A percentile compares a stretch with the other conserved stretches of the same genome.
These are phyloP conservation scores for Cytospora paraplurivora DNA, from an alignment of 2,329 filamentous ascomycete genomes.

Conservation along the genomic window DNA sequence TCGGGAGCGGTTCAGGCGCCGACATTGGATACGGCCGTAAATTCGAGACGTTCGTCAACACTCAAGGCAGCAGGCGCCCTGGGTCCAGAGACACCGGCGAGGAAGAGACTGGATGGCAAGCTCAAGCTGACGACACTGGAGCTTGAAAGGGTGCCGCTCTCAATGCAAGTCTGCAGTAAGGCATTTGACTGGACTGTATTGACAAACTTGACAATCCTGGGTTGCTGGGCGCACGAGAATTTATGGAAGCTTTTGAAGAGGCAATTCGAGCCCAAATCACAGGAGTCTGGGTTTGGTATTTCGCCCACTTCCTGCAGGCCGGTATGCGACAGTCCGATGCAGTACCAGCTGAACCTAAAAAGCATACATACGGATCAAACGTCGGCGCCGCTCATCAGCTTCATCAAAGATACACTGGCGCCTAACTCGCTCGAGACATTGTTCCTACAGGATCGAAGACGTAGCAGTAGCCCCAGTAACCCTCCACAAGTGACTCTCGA, in stretches of 20 bases:
- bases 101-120: constrained; percentile 54
- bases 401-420: constrained; percentile 75
- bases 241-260: constrained; percentile 73
- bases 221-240: constrained; percentile 71
- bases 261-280: constrained; percentile 54
- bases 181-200: constrained; percentile 75
- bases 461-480: constrained; percentile 42
- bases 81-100: constrained; percentile 29
- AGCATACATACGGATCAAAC: constrained; percentile 75
- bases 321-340: constrained; percentile 41
- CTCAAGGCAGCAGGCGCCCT: background rate
- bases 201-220: constrained; percentile 71
- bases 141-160: constrained; percentile 74
- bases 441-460: constrained; percentile 70
- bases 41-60: constrained; percentile 16
- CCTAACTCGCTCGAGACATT: constrained; percentile 80
- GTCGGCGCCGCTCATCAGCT: constrained; percentile 68
- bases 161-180: constrained; percentile 67
- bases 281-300: constrained; percentile 34
- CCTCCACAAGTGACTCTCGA: constrained; percentile 63
- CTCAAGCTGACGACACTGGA: constrained; percentile 72
- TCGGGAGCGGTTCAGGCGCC: constrained; percentile 5
- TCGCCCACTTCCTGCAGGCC: constrained; percentile 33
- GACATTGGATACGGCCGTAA: constrained; percentile 8
- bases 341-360: constrained; percentile 68